Percentiles rank a stretch among this genome's conserved stretches.
Evolutionary conservation across 2,329 filamentous ascomycete genomes (phyloP).

Genomic region (Cercospora sp.): DNA sequence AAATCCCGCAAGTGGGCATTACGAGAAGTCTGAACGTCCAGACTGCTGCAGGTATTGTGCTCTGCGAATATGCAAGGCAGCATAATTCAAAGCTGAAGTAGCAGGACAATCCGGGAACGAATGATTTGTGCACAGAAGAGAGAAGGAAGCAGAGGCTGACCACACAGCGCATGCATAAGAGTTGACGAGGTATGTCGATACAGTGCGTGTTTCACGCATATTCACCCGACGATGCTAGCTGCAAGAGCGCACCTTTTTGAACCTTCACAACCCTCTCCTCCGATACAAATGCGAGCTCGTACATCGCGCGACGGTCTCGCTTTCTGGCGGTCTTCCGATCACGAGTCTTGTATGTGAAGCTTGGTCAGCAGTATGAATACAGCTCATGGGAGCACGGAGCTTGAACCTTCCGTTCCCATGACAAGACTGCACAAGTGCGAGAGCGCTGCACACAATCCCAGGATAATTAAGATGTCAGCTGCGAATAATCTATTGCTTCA

Average conservation of each 20-base stretch:
- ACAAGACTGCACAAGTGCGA: neutral
- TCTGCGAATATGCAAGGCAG: conserved; percentile 55
- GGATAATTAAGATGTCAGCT: too few species aligned
- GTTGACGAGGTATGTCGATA: neutral
- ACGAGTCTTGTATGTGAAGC: neutral
- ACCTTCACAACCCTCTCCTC: neutral
- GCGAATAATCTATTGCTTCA: too few species aligned
- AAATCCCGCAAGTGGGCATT: conserved; percentile 54
- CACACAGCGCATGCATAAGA: neutral
- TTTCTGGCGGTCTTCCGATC: too few species aligned
- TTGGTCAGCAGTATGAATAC: neutral
- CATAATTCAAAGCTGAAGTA: conserved; percentile 3
- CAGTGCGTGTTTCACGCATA: neutral
- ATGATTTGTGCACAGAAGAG: neutral
- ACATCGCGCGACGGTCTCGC: too few species aligned
- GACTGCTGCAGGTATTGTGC: conserved; percentile 53
- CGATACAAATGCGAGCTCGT: neutral
- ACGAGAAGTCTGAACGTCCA: conserved; percentile 59
- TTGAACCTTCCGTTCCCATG: neutral
- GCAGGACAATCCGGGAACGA: neutral
- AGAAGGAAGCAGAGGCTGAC: neutral
- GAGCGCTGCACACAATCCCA: too few species aligned
- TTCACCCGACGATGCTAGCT: neutral
- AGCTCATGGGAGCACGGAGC: neutral
- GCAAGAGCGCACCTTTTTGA: neutral